Evolutionary conservation across 1,139 yeast genomes (phyloP).

Genomic region (Meyerozyma guilliermondii): DNA sequence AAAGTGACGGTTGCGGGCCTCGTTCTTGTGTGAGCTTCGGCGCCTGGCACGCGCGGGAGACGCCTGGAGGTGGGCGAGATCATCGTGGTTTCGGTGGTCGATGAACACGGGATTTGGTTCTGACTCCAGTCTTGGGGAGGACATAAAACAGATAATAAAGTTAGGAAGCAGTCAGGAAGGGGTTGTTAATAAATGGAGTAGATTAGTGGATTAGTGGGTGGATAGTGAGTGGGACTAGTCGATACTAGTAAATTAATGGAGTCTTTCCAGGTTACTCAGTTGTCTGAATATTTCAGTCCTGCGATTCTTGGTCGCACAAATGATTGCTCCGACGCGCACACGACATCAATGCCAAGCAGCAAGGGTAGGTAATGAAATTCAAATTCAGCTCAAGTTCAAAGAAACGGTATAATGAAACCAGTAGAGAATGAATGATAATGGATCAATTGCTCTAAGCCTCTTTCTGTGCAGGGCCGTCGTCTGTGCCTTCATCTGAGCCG

Average conservation of each 20-base stretch:
- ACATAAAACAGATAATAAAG: neutral
- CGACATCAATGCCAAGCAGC: neutral
- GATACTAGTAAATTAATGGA: too few relatives aligned
- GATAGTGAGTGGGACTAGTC: too few relatives aligned
- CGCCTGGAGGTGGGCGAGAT: slow-evolving; percentile 26
- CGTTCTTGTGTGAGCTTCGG: slow-evolving; percentile 13
- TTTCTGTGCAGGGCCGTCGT: slow-evolving; percentile 6
- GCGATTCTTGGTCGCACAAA: neutral
- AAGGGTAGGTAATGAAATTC: neutral
- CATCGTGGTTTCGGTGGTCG: slow-evolving; percentile 29
- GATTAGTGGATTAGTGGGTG: too few relatives aligned
- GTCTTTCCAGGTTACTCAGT: too few relatives aligned
- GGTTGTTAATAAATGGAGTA: too few relatives aligned
- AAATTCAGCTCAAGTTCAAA: too few relatives aligned
- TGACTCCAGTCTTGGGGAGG: neutral
- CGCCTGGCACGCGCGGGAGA: slow-evolving; percentile 31
- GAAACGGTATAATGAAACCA: too few relatives aligned
- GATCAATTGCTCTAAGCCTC: slow-evolving; percentile 1
- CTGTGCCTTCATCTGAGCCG: too few relatives aligned
- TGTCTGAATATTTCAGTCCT: too few relatives aligned
- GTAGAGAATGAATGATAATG: too few relatives aligned
- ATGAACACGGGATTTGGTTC: slow-evolving; percentile 16
- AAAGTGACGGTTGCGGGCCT: neutral
- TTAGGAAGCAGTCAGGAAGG: too few relatives aligned
- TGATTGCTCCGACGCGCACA: neutral